These are phyloP conservation scores for Arthrobotrys iridis DNA, from an alignment of 2,329 filamentous ascomycete species.

Conservation along the genomic window DNA sequence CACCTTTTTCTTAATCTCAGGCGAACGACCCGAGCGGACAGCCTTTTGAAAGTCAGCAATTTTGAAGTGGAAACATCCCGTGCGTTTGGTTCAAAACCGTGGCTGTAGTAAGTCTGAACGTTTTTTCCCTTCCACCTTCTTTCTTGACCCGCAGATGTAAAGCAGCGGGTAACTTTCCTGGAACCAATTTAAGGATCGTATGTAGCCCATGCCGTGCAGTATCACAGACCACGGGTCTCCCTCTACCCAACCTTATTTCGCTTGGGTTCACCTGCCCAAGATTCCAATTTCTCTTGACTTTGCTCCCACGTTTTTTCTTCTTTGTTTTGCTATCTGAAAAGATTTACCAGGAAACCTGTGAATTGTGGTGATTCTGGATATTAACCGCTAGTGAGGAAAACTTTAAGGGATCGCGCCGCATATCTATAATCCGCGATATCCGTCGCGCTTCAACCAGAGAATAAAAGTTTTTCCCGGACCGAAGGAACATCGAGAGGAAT, in stretches of 20 bases:
- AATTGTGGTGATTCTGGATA: conserved; percentile 36
- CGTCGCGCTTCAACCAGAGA: not conserved
- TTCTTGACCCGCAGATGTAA: conserved; percentile 41
- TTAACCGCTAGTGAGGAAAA: not conserved
- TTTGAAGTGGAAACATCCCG: conserved; percentile 29
- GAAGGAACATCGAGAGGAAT: not conserved
- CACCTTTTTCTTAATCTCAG: conserved; percentile 6
- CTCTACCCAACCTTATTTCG: conserved; percentile 54
- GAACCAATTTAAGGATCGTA: conserved; percentile 51
- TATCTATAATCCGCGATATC: not conserved
- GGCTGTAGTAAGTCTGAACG: conserved; percentile 39
- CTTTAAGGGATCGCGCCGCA: conserved; percentile 7
- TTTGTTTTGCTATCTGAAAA: conserved; percentile 15
- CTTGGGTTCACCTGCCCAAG: conserved; percentile 45
- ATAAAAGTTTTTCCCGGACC: not conserved
- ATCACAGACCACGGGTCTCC: conserved; percentile 51
- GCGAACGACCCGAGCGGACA: conserved; percentile 34
- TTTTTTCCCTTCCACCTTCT: conserved; percentile 15
- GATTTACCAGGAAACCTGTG: not conserved
- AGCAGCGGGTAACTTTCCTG: conserved; percentile 39
- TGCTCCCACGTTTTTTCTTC: conserved; percentile 37
- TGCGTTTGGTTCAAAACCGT: conserved; percentile 35
- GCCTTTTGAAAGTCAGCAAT: conserved; percentile 26
- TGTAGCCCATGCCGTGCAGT: conserved; percentile 25
- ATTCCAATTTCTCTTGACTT: conserved; percentile 22